Evolutionary conservation across 108 stramenopile genomes (phyloP), one percentile per base, ranked within the genome.

Genomic region (Bacterosira constricta): DNA sequence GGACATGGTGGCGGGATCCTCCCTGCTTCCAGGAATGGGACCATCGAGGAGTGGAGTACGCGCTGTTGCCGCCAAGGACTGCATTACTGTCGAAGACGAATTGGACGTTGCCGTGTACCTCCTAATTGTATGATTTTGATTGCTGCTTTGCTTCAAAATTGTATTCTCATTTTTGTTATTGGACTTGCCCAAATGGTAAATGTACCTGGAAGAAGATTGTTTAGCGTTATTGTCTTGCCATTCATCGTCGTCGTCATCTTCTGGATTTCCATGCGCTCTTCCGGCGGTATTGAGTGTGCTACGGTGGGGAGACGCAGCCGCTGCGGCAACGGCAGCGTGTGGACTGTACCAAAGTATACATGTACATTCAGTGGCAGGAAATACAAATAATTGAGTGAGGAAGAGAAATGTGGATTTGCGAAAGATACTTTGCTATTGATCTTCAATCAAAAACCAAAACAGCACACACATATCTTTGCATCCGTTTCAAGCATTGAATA

Each of bases 1-100:
- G 39, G 59, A 60, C 59, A 60, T 41, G 37, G 59, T 60, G 0
- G 59, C 59, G n/a, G 59, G 59, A 39, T 60, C 59, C 8, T 60
- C 25, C 1, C 21, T 41, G 12, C 59, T 60, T 25, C 59, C 59
- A 11, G 59, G 59, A 27, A 60, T 60, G 0, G 59, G 59, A 36
- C 21, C 6, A 38, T 60, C 39, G 59, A 60, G 59, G 23, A 60
- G 59, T 11, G 59, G 59, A 21, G 59, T 32, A 38, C 32, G 34
- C n/a, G 31, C 18, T 9, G 31, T n/a, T 23, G 20, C 21, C 5
- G 38, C 2, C 12, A 37, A 5, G 25, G 59, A 39, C 9, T 10
- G 38, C 35, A 20, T 38, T 7, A 23, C 34, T 37, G 56, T 4
- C n/a, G 37, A 31, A 37, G 58, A 38, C 36, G 37, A 41, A 17